Conservation (phyloP, 2,329 filamentous ascomycete genomes). For the Didymella keratinophila region DNA sequence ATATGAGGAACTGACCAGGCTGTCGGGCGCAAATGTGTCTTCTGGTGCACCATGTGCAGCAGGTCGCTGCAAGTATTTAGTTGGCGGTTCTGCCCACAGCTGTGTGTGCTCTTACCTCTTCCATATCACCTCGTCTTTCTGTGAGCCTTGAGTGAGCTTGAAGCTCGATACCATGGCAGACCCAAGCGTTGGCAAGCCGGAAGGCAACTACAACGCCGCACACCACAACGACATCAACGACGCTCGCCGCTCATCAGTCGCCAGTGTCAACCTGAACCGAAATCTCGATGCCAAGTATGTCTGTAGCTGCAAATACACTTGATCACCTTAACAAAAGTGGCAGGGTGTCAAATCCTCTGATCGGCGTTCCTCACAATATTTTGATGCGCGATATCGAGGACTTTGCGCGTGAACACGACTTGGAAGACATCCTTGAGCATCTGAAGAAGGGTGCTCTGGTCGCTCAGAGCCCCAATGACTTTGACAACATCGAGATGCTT, state of each 20-base stretch:
- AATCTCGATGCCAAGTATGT: conserved; percentile 29
- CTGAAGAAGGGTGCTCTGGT: conserved; percentile 67
- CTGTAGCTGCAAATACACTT: not conserved
- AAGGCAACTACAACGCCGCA: conserved; percentile 2
- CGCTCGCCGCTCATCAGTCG: conserved; percentile 23
- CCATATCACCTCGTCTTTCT: not conserved
- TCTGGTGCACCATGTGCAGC: conserved; percentile 1
- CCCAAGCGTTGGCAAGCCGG: conserved; percentile 17
- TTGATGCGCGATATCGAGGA: conserved; percentile 64
- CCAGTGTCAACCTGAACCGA: conserved; percentile 25
- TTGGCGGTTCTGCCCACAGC: not conserved
- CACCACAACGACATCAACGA: conserved; percentile 14
- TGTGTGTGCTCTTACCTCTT: not conserved
- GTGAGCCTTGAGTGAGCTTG: conserved; percentile 3
- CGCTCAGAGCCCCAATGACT: conserved; percentile 71
- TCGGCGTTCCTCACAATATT: conserved; percentile 59
- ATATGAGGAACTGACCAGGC: conserved; percentile 2
- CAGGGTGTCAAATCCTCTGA: conserved; percentile 63
- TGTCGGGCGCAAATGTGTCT: not conserved
- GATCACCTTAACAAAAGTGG: not conserved
- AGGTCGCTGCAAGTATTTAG: conserved; percentile 17
- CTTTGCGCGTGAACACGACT: conserved; percentile 69
- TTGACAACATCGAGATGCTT: conserved; percentile 68
- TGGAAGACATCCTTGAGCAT: conserved; percentile 48
- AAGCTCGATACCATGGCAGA: conserved; percentile 13